Evolutionary conservation across 495 filamentous ascomycete species (phyloP), one percentile per base, ranked within the genome.

Genomic region (Penicillium longicatenatum): DNA sequence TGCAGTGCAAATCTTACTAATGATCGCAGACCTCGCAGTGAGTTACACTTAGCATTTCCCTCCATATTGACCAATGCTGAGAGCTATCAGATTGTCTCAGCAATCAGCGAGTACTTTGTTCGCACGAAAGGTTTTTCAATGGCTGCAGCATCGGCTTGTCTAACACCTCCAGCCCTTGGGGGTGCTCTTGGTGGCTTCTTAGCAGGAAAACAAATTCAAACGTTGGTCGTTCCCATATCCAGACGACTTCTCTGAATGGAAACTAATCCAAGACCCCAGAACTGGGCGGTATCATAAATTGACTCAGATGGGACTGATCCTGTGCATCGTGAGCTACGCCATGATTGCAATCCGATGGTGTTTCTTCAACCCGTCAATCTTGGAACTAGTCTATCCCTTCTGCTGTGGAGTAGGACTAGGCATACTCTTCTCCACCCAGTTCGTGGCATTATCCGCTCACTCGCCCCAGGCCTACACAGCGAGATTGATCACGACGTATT

Each of bases 401-500:
- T 16, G 21, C 7, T 30, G 17, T n/a, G 45, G 45, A 6, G 24
- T 48, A 12, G 45, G 45, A 48, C 17, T 48, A 24, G 45, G 45
- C 8, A 48, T 48, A 31, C 19, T 30, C 0, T 48, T 48, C 5
- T 48, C 45, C 4, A 48, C 45, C 16, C 45, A 48, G 7, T 48
- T 48, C 19, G 45, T 48, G 24, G 45, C 12, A 17, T 30, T 48
- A 17, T 30, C 45, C 8, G 45, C 45, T 19, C 16, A 48, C 14
- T 48, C 45, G 17, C 45, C 45, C 7, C 5, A 17, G 29, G 24
- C 17, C 14, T 48, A 48, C 16, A 4, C 24, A 9, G 24, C 45
- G 7, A 31, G 45, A 30, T 19, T 48, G n/a, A 48, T 48, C 45
- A 48, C 45, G 4, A 48, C 45, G 20, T 48, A 48, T 30, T 48